Conservation (phyloP, 306 rosid species). For the Echinosophora koreensis region DNA sequence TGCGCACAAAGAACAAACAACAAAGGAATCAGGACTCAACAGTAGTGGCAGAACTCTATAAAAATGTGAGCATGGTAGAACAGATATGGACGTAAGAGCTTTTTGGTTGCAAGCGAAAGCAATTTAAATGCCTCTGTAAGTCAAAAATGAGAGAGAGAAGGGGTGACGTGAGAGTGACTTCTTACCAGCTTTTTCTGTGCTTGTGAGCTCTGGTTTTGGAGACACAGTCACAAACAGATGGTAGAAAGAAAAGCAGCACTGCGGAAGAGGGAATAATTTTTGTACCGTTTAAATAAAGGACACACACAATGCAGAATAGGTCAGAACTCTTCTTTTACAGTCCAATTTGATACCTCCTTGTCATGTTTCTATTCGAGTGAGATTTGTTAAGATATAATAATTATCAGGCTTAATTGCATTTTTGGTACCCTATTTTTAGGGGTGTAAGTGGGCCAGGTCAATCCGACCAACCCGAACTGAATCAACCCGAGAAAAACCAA, state of each 20-base stretch:
- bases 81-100: constrained; percentile 45
- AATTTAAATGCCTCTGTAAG: constrained; percentile 37
- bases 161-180: constrained; percentile 43
- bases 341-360: too few species aligned
- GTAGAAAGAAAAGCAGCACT: background rate
- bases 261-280: constrained; percentile 45
- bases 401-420: too few species aligned
- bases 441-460: too few species aligned
- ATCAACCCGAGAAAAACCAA: too few species aligned
- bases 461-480: too few species aligned
- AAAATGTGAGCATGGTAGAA: background rate
- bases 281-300: constrained; percentile 26
- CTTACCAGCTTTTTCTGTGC: constrained; percentile 35
- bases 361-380: too few species aligned
- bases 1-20: constrained; percentile 27
- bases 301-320: background rate
- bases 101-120: constrained; percentile 10
- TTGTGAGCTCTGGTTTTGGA: constrained; percentile 16
- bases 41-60: constrained; percentile 3
- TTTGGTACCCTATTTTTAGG: too few species aligned
- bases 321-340: background rate
- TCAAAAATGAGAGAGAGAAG: background rate
- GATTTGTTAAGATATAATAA: too few species aligned
- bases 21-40: background rate
- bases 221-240: constrained; percentile 45